Evolutionary conservation across 2,329 filamentous ascomycete species (phyloP).

Genomic region (Cercospora sp.): DNA sequence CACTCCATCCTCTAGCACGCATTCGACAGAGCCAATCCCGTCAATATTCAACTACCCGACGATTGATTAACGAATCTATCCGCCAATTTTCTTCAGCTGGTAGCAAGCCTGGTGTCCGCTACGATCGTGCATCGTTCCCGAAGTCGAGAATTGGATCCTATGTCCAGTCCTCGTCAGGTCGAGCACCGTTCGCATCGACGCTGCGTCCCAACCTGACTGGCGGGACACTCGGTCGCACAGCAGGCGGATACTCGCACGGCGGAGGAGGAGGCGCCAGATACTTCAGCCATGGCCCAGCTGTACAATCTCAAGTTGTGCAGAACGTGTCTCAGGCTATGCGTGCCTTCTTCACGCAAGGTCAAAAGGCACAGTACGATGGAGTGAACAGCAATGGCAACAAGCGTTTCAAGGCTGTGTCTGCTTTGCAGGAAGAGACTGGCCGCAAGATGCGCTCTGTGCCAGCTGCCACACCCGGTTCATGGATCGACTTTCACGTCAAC

Average conservation of each 20-base stretch:
- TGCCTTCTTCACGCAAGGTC: constrained; percentile 87
- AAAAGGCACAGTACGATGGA: constrained; percentile 85
- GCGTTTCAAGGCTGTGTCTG: constrained; percentile 74
- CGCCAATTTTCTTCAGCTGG: constrained; percentile 52
- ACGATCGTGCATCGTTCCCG: constrained; percentile 55
- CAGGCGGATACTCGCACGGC: constrained; percentile 81
- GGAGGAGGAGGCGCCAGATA: constrained; percentile 72
- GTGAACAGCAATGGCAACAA: constrained; percentile 69
- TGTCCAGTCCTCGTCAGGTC: constrained; percentile 65
- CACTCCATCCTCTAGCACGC: constrained; percentile 61
- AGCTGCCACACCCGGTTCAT: constrained; percentile 68
- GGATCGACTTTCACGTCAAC: constrained; percentile 82
- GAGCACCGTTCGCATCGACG: constrained; percentile 82
- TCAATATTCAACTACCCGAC: constrained; percentile 60
- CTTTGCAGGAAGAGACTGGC: constrained; percentile 70
- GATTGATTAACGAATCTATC: constrained; percentile 45
- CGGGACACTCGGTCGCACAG: constrained; percentile 77
- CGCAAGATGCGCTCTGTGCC: constrained; percentile 64
- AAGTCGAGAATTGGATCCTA: constrained; percentile 58
- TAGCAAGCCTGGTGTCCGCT: constrained; percentile 43
- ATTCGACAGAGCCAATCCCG: constrained; percentile 65
- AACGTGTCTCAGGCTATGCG: constrained; percentile 93
- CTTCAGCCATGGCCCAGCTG: constrained; percentile 84
- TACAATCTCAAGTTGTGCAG: constrained; percentile 85
- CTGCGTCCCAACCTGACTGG: constrained; percentile 91